Percentiles rank a stretch among this genome's conserved stretches.
Conservation (phyloP, 306 rosid species). For the Begonia masoniana region DNA sequence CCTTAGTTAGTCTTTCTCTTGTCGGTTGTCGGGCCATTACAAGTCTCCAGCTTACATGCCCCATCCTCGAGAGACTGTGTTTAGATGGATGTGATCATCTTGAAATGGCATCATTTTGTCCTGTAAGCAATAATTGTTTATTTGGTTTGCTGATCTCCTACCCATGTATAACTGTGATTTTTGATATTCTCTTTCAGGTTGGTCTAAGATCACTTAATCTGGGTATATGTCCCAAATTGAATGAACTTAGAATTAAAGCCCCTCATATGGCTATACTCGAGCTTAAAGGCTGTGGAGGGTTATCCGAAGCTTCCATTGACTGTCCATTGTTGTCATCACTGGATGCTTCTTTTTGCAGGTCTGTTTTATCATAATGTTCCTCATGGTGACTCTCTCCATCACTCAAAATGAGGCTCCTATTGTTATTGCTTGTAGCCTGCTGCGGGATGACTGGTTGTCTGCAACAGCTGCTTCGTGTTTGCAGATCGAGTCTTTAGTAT, state of each 20-base stretch:
- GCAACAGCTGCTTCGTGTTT: conserved; percentile 85
- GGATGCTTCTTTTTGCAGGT: conserved; percentile 99
- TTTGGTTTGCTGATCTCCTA: no score
- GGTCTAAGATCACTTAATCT: conserved; percentile 84
- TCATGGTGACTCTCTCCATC: conserved; percentile 1
- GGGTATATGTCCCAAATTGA: conserved; percentile 94
- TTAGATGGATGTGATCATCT: conserved; percentile 97
- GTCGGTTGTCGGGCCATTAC: conserved; percentile 84
- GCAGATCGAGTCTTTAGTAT: conserved; percentile 69
- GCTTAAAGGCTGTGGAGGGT: conserved; percentile 91
- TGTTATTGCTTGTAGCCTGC: conserved; percentile 45
- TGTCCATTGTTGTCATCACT: conserved; percentile 82
- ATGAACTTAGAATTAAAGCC: conserved; percentile 57
- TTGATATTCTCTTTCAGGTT: conserved; percentile 29
- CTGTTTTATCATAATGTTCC: conserved; percentile 9
- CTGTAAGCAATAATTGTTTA: conserved; percentile 40
- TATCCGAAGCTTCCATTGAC: conserved; percentile 76
- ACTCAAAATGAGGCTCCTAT: background rate
- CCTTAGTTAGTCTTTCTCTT: conserved; percentile 75
- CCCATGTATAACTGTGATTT: no score
- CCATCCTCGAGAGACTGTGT: conserved; percentile 72
- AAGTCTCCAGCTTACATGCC: conserved; percentile 68
- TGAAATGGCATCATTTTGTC: conserved; percentile 75
- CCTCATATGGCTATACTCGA: conserved; percentile 72
- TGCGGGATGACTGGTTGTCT: conserved; percentile 74